These are phyloP conservation scores for Candida silvatica DNA, from an alignment of 805 yeast species.

Conservation along the genomic window DNA sequence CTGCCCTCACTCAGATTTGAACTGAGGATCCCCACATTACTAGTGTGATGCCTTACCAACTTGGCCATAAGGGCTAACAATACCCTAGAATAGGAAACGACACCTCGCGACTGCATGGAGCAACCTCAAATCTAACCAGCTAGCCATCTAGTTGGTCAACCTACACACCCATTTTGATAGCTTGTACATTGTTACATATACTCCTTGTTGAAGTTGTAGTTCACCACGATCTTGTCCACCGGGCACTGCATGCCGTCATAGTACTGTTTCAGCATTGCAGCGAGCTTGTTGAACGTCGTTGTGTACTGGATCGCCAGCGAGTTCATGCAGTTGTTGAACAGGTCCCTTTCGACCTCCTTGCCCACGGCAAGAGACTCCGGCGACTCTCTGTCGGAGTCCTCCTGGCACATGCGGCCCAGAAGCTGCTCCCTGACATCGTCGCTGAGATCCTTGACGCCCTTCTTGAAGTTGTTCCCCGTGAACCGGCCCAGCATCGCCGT, in stretches of 20 bases:
- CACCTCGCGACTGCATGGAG: too few relatives aligned
- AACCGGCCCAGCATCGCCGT: conserved; percentile 48
- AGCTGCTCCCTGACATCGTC: conserved; percentile 47
- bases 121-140: too few relatives aligned
- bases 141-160: too few relatives aligned
- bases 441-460: conserved; percentile 46
- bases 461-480: conserved; percentile 48
- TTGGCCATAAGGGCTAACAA: conserved; percentile 1
- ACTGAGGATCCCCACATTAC: conserved; percentile 2
- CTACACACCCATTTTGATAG: too few relatives aligned
- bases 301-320: conserved; percentile 56
- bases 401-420: conserved; percentile 19
- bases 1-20: conserved; percentile 3
- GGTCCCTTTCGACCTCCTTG: conserved; percentile 38
- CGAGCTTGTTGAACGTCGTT: conserved; percentile 45
- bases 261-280: conserved; percentile 43
- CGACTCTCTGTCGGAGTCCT: conserved; percentile 14
- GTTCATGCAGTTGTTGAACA: conserved; percentile 60
- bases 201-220: conserved; percentile 22
- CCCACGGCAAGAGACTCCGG: conserved; percentile 19
- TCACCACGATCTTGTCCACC: conserved; percentile 23
- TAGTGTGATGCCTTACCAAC: conserved; percentile 2
- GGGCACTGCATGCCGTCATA: conserved; percentile 31
- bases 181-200: conserved; percentile 3
- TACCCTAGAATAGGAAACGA: too few relatives aligned